These are phyloP conservation scores for Termitomyces sp. DNA, from an alignment of 768 basidiomycete species.

Conservation along the genomic window DNA sequence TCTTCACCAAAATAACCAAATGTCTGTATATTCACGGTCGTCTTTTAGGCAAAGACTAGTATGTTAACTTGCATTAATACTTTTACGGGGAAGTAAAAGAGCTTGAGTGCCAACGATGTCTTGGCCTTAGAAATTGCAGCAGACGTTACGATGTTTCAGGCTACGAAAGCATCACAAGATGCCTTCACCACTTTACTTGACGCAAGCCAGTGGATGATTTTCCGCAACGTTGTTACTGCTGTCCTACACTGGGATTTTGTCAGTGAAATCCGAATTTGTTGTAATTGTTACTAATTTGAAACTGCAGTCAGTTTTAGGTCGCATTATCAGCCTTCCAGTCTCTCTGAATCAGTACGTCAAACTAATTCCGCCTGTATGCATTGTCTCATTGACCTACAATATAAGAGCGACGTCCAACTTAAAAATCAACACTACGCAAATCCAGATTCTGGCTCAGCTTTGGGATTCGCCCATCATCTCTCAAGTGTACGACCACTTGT, in stretches of 20 bases:
- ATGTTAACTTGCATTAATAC: slow-evolving; percentile 7
- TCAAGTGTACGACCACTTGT: slow-evolving; percentile 11
- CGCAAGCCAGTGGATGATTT: slow-evolving; percentile 69
- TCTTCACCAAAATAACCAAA: background rate
- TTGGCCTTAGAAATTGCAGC: slow-evolving; percentile 59
- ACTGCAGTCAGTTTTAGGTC: slow-evolving; percentile 51
- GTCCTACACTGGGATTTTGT: slow-evolving; percentile 73
- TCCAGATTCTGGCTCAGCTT: slow-evolving; percentile 29
- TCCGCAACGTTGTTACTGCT: slow-evolving; percentile 47
- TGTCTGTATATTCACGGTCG: background rate
- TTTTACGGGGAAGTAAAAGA: background rate
- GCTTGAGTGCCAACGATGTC: slow-evolving; percentile 49
- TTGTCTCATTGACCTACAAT: background rate
- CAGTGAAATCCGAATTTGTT: slow-evolving; percentile 20
- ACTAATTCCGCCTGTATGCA: background rate
- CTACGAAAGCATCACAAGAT: slow-evolving; percentile 29
- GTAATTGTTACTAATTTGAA: background rate
- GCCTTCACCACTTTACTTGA: slow-evolving; percentile 55
- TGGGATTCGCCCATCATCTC: slow-evolving; percentile 30
- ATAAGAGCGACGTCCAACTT: slow-evolving; percentile 36
- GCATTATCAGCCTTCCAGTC: slow-evolving; percentile 66
- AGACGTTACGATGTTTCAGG: slow-evolving; percentile 52
- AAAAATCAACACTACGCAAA: slow-evolving; percentile 35
- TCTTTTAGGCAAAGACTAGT: slow-evolving; percentile 38
- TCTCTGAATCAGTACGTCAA: slow-evolving; percentile 22